Evolutionary conservation across 2,329 filamentous ascomycete genomes (phyloP).

Genomic region (Aspergillus sp.): DNA sequence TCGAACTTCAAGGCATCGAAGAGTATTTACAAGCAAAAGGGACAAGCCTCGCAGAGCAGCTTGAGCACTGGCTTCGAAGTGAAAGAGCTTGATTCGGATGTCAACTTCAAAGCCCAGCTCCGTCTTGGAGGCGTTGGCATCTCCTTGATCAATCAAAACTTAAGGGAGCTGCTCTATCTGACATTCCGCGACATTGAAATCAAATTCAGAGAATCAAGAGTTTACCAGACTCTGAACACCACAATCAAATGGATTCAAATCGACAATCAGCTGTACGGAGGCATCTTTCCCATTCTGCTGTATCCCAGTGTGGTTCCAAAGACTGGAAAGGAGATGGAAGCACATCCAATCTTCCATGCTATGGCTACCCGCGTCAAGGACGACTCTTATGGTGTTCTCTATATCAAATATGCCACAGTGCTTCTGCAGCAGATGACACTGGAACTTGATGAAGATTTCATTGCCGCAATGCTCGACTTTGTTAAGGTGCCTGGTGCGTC

Average conservation of each 20-base stretch:
- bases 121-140: slow-evolving; percentile 88
- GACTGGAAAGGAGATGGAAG: slow-evolving; percentile 92
- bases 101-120: slow-evolving; percentile 86
- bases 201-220: slow-evolving; percentile 86
- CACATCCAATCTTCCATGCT: slow-evolving; percentile 89
- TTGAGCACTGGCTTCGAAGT: slow-evolving; percentile 80
- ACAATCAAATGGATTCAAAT: slow-evolving; percentile 99
- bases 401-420: slow-evolving; percentile 96
- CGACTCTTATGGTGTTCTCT: slow-evolving; percentile 94
- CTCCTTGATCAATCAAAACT: slow-evolving; percentile 87
- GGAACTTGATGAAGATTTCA: slow-evolving; percentile 96
- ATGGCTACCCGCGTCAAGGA: slow-evolving; percentile 96
- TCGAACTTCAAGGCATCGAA: slow-evolving; percentile 92
- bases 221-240: slow-evolving; percentile 88
- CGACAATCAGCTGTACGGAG: slow-evolving; percentile 97
- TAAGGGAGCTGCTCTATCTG: slow-evolving; percentile 89
- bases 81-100: slow-evolving; percentile 83
- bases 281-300: slow-evolving; percentile 94
- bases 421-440: slow-evolving; percentile 97
- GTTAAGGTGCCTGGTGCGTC: slow-evolving; percentile 87
- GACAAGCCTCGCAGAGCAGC: slow-evolving; percentile 59
- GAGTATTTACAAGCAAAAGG: slow-evolving; percentile 79
- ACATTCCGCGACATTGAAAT: slow-evolving; percentile 90
- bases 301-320: slow-evolving; percentile 98
- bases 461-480: slow-evolving; percentile 93